Evolutionary conservation across 2,329 filamentous ascomycete species (phyloP).

Genomic region (Neonectria sp.): DNA sequence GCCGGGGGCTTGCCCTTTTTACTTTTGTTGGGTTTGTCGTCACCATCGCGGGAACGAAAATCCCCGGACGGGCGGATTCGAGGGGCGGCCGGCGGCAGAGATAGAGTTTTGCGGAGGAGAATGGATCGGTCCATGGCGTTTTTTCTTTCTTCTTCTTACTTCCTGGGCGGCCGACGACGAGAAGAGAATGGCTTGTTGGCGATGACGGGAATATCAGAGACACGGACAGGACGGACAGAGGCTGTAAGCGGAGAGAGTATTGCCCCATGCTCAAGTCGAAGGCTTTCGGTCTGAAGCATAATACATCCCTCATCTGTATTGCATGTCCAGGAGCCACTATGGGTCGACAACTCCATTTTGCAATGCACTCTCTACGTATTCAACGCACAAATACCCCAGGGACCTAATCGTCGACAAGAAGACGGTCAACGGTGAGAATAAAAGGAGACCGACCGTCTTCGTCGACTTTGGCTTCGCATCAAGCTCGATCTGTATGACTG

Average conservation of each 20-base stretch:
- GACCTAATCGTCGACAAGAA: too few relatives aligned
- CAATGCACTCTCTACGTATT: too few relatives aligned
- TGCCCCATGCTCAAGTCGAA: too few relatives aligned
- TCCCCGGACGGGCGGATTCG: neutral
- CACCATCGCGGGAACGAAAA: conserved; percentile 6
- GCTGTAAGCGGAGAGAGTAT: too few relatives aligned
- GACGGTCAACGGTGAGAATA: too few relatives aligned
- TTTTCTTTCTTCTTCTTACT: neutral
- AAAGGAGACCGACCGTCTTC: too few relatives aligned
- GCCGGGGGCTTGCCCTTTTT: neutral
- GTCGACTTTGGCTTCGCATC: too few relatives aligned
- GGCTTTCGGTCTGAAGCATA: neutral
- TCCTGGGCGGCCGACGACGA: neutral
- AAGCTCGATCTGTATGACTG: too few relatives aligned
- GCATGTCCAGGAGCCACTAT: neutral
- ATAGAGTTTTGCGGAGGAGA: neutral
- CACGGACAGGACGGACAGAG: neutral
- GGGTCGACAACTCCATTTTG: too few relatives aligned
- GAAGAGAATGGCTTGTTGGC: neutral
- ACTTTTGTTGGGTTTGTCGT: neutral
- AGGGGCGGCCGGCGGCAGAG: neutral
- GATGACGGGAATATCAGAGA: conserved; percentile 4
- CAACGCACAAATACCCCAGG: too few relatives aligned
- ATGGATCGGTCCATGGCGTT: neutral
- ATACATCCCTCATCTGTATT: neutral